phyloP scores from a whole-genome alignment of 495 filamentous ascomycete species.

The Parachaetomium inaequale region DNA sequence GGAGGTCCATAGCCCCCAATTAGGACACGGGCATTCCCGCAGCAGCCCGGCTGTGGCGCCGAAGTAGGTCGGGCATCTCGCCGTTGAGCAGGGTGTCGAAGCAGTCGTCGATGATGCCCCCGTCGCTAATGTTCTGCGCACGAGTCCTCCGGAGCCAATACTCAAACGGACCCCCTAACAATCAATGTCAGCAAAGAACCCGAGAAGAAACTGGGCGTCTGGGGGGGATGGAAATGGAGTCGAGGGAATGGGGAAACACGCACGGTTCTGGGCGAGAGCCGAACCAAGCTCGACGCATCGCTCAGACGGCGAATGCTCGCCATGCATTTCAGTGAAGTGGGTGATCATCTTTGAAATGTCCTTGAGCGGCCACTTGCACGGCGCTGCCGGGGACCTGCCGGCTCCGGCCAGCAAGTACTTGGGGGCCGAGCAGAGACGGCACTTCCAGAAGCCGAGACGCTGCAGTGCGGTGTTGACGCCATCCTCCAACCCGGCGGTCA shows the following conservation, averaged over 20 bases:
- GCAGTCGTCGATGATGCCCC: slow-evolving; percentile 33
- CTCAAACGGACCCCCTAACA: slow-evolving; percentile 43
- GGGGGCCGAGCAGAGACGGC: slow-evolving; percentile 39
- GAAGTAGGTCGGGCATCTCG: slow-evolving; percentile 33
- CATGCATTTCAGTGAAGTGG: slow-evolving; percentile 45
- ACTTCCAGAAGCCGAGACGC: slow-evolving; percentile 46
- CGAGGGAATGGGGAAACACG: background rate
- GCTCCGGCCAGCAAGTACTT: slow-evolving; percentile 40
- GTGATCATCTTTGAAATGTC: slow-evolving; percentile 47
- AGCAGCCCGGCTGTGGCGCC: slow-evolving; percentile 38
- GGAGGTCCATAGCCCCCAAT: background rate
- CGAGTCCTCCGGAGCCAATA: slow-evolving; percentile 44
- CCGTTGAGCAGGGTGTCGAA: slow-evolving; percentile 32
- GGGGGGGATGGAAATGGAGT: background rate
- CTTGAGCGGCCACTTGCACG: slow-evolving; percentile 47
- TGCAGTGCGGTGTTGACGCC: slow-evolving; percentile 27
- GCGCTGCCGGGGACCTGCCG: slow-evolving; percentile 40
- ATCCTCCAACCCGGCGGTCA: slow-evolving; percentile 4
- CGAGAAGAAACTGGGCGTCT: background rate
- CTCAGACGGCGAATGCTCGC: slow-evolving; percentile 37
- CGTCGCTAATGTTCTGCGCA: slow-evolving; percentile 33
- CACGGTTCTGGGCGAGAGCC: slow-evolving; percentile 40
- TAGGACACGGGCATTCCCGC: slow-evolving; percentile 19
- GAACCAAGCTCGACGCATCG: slow-evolving; percentile 40
- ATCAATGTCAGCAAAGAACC: slow-evolving; percentile 7